These are phyloP conservation scores for Cnidoscolus chayamansa DNA, from an alignment of 441 rosid genomes.

Conservation along the genomic window DNA sequence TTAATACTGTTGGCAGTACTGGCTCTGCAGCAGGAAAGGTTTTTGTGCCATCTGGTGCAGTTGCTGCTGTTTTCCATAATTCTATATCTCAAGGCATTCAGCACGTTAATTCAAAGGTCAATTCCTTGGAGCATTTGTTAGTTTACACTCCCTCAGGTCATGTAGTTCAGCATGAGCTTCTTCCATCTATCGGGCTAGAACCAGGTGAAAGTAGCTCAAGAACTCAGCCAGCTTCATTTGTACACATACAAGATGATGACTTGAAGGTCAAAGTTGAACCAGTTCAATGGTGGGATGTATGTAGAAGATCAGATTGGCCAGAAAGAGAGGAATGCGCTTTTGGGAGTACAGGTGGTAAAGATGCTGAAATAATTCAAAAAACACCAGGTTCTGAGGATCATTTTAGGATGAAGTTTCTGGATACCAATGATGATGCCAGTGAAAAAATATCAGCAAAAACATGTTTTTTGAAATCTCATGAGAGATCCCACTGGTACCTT, in stretches of 20 bases:
- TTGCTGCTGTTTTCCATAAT: slow-evolving; percentile 77
- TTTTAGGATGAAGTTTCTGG: slow-evolving; percentile 32
- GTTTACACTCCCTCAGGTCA: slow-evolving; percentile 90
- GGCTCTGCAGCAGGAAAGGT: slow-evolving; percentile 72
- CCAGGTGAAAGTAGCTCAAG: slow-evolving; percentile 46
- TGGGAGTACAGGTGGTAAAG: slow-evolving; percentile 40
- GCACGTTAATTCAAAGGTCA: slow-evolving; percentile 16
- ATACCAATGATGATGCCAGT: slow-evolving; percentile 35
- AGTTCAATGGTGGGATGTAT: slow-evolving; percentile 94
- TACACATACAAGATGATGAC: slow-evolving; percentile 76
- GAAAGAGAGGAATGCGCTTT: slow-evolving; percentile 73
- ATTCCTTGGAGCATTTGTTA: slow-evolving; percentile 68
- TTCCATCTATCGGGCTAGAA: slow-evolving; percentile 57
- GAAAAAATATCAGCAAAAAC: slow-evolving; percentile 25
- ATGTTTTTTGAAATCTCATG: slow-evolving; percentile 41
- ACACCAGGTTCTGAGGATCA: slow-evolving; percentile 29
- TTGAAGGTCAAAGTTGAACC: slow-evolving; percentile 78
- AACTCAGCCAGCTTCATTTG: slow-evolving; percentile 44
- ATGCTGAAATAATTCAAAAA: slow-evolving; percentile 30
- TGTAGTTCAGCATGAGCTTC: slow-evolving; percentile 81
- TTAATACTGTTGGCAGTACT: slow-evolving; percentile 51
- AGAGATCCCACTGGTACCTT: slow-evolving; percentile 56
- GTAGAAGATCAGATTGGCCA: slow-evolving; percentile 81
- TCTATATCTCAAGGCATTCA: slow-evolving; percentile 38
- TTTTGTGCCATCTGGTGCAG: slow-evolving; percentile 78